Evolutionary conservation across 495 filamentous ascomycete genomes (phyloP), one percentile per base, ranked within the genome.

Genomic region (Clohesyomyces aquaticus): DNA sequence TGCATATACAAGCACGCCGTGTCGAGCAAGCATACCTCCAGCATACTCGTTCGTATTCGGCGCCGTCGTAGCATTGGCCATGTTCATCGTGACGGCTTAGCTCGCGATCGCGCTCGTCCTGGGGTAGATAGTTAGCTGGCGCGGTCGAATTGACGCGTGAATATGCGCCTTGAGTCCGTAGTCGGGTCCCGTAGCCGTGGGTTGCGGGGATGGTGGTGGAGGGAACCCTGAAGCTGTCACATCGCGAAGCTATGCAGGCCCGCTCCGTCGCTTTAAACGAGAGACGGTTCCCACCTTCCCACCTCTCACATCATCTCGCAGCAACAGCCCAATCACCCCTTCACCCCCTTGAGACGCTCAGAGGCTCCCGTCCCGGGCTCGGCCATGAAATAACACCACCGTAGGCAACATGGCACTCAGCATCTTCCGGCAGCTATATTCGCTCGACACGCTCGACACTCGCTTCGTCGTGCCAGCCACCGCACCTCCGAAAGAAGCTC

Each of bases 401-500:
- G 8, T 38, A 21, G 26, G 18, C 38, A 51, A 38, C 11, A 67
- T 62, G 59, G 60, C 19, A 51, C 61, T 84, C 46, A 77, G 78
- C 18, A 77, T 77, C 53, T 59, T 87, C 53, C 77, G 80, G 66
- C 80, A 80, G 49, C 74, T 93, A 53, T 95, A 91, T 77, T 87
- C 89, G 54, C 86, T 96, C 60, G 90, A 96, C 70, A 95, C 91
- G 27, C 85, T 98, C 74, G 94, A 98, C 80, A 93, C 91, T 61
- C 88, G 94, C 66, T 91, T 98, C 73, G 90, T 87, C 25, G 85
- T 82, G 47, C 83, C 90, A 10, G 83, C 91, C 18, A 82, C 77
- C 22, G 83, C 85, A n/a, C 84, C 89, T 22, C 82, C 86, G 73
- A 80, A 79, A 63, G 70, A 79, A 49, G 76, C 79, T 55, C 60